Conservation (phyloP, 345 rosid species). For the Hypericum androsaemum region DNA sequence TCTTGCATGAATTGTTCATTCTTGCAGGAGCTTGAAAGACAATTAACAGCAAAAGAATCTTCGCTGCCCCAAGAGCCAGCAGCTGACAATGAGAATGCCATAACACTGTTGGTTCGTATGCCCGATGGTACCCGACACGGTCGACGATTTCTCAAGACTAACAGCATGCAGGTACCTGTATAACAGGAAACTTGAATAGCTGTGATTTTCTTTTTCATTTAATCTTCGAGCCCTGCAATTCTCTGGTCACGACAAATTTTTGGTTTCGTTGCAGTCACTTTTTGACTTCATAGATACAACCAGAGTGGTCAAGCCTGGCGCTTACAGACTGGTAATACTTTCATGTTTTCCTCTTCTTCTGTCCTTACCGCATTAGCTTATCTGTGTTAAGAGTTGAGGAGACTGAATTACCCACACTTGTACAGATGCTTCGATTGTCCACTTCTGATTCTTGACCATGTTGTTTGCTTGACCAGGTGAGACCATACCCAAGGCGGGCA, state of each 20-base stretch:
- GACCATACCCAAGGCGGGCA: conserved; percentile 95
- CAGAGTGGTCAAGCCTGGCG: conserved; percentile 76
- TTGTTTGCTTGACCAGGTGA: conserved; percentile 52
- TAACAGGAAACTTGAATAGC: background rate
- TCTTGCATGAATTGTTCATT: background rate
- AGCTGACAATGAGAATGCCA: conserved; percentile 69
- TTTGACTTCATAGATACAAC: conserved; percentile 89
- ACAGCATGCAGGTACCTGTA: conserved; percentile 53
- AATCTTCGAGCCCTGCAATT: background rate
- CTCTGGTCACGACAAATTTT: conserved; percentile 4
- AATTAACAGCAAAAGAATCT: conserved; percentile 76
- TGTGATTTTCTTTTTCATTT: background rate
- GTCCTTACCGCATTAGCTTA: no score
- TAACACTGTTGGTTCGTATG: conserved; percentile 81
- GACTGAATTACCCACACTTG: no score
- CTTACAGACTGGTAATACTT: conserved; percentile 72
- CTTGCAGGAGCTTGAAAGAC: conserved; percentile 80
- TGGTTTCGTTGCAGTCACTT: conserved; percentile 50
- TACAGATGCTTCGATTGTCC: no score
- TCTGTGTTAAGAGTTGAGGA: no score
- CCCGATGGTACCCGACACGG: conserved; percentile 92
- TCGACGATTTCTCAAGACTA: conserved; percentile 81
- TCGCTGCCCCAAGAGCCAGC: conserved; percentile 87
- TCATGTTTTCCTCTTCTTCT: background rate
- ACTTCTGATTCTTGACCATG: background rate